Evolutionary conservation across 441 rosid genomes (phyloP).

Genomic region (Hura crepitans): DNA sequence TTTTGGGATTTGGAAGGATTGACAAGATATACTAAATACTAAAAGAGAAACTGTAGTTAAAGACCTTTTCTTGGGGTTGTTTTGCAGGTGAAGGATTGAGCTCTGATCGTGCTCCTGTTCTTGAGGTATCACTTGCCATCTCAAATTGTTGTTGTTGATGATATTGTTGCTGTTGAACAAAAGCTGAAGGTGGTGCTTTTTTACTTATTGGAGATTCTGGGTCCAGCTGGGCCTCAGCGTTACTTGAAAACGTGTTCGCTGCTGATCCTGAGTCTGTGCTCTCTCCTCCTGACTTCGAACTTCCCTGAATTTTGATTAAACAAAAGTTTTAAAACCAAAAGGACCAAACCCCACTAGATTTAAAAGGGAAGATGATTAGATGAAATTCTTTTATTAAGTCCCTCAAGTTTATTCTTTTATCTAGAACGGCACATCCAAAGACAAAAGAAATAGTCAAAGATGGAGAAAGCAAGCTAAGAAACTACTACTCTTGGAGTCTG

Average conservation of each 20-base stretch:
- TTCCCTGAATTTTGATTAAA: conserved; percentile 50
- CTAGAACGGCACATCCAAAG: conserved; percentile 12
- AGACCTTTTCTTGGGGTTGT: conserved; percentile 73
- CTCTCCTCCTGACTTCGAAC: conserved; percentile 79
- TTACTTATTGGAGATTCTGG: conserved; percentile 82
- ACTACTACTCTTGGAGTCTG: conserved; percentile 75
- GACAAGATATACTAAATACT: conserved; percentile 11
- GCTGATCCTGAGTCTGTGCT: conserved; percentile 93
- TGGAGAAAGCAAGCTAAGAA: conserved; percentile 38
- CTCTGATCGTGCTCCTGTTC: conserved; percentile 35
- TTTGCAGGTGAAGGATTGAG: conserved; percentile 55
- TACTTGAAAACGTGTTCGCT: conserved; percentile 61
- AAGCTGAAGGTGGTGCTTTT: conserved; percentile 46
- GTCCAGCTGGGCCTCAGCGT: conserved; percentile 58
- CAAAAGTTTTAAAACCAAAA: neutral
- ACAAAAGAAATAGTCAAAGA: conserved; percentile 55
- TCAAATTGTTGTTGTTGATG: conserved; percentile 33
- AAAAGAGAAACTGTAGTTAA: conserved; percentile 23
- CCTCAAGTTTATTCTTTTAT: conserved; percentile 16
- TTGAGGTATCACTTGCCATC: conserved; percentile 56
- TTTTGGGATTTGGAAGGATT: conserved; percentile 32
- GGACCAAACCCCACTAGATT: conserved; percentile 8
- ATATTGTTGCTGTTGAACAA: conserved; percentile 36
- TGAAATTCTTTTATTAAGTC: neutral
- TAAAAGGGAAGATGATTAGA: neutral